phyloP scores from a whole-genome alignment of 2,329 filamentous ascomycete species.

The Zopfia rhizophila region DNA sequence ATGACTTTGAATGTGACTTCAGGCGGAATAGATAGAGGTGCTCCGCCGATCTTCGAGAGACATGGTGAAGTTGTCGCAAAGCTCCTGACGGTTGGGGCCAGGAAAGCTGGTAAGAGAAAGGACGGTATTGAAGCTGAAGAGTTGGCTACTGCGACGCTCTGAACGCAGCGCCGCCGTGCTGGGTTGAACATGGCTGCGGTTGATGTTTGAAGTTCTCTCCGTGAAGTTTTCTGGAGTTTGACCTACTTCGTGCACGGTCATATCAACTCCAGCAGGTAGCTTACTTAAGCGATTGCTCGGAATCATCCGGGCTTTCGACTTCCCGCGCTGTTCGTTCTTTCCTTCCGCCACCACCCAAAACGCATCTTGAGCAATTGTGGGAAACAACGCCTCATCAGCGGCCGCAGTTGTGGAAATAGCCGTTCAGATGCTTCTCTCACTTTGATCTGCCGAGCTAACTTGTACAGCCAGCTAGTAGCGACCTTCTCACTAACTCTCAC shows the following conservation, averaged over 20 bases:
- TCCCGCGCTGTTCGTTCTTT: slow-evolving; percentile 3
- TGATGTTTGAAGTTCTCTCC: slow-evolving; percentile 21
- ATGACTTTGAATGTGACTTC: slow-evolving; percentile 76
- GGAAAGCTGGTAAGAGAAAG: slow-evolving; percentile 79
- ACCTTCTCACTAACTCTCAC: too few species aligned
- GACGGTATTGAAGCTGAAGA: slow-evolving; percentile 68
- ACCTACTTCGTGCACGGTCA: too few species aligned
- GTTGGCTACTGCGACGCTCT: slow-evolving; percentile 62
- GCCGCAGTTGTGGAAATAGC: too few species aligned
- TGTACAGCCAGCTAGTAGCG: too few species aligned
- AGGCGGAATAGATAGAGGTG: slow-evolving; percentile 57
- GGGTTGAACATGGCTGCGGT: slow-evolving; percentile 70
- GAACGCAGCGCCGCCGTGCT: slow-evolving; percentile 65
- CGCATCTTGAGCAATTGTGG: too few species aligned
- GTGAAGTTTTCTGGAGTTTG: slow-evolving; percentile 39
- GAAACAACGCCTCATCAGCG: too few species aligned
- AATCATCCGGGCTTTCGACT: too few species aligned
- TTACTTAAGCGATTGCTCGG: too few species aligned
- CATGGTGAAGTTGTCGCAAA: slow-evolving; percentile 78
- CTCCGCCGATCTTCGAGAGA: slow-evolving; percentile 85
- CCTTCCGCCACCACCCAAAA: too few species aligned
- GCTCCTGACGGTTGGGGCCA: slow-evolving; percentile 58
- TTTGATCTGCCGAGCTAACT: too few species aligned
- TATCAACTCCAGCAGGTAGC: too few species aligned
- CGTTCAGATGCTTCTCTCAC: too few species aligned